A percentile compares a stretch with the other conserved stretches of the same genome.
Conservation (phyloP, 805 yeast genomes). For the Zygosaccharomyces bisporus region DNA sequence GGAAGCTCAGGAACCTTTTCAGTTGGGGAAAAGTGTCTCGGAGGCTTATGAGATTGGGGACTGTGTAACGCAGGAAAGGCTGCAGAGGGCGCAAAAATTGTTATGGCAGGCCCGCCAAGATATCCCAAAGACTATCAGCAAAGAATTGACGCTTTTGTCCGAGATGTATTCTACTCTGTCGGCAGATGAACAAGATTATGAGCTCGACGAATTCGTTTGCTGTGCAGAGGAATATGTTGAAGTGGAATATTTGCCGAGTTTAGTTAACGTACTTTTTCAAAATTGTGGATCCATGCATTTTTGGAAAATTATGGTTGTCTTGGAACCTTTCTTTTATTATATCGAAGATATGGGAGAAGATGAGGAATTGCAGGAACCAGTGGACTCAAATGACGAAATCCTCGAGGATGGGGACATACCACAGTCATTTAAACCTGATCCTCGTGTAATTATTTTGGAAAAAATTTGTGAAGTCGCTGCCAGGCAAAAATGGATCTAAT, state of each 20-base stretch:
- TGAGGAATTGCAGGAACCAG: constrained; percentile 17
- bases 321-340: constrained; percentile 38
- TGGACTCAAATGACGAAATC: constrained; percentile 11
- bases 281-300: constrained; percentile 31
- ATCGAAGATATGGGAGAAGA: constrained; percentile 35
- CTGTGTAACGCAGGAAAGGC: constrained; percentile 26
- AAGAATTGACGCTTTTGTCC: constrained; percentile 34
- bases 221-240: constrained; percentile 39
- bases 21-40: neutral
- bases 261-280: constrained; percentile 31
- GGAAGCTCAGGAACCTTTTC: constrained; percentile 1
- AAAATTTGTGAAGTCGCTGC: constrained; percentile 38
- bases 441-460: constrained; percentile 36
- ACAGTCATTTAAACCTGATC: constrained; percentile 32
- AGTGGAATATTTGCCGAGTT: constrained; percentile 33
- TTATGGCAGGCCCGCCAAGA: constrained; percentile 36
- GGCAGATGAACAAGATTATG: constrained; percentile 38
- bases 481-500: constrained; percentile 36
- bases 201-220: constrained; percentile 37
- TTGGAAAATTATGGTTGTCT: constrained; percentile 36
- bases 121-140: constrained; percentile 37
- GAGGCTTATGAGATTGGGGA: constrained; percentile 6
- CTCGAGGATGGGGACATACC: constrained; percentile 9
- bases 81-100: constrained; percentile 33
- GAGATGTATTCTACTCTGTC: constrained; percentile 37